Evolutionary conservation across 106 monocot species (phyloP), one percentile per base, ranked within the genome.

Genomic region (Dendrobium officinale): DNA sequence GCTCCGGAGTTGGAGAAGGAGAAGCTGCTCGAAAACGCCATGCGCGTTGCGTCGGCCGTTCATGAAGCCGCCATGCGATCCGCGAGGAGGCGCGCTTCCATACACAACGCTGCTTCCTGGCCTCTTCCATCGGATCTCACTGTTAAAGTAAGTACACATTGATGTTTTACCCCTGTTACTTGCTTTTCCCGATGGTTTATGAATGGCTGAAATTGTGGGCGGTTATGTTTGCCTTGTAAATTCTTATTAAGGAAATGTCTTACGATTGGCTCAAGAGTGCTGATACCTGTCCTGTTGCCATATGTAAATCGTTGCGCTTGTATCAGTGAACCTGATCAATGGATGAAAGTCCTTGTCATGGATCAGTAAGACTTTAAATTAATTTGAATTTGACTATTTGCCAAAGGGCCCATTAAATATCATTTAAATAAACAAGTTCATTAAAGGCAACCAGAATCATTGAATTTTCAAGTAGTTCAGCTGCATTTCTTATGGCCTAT

Each of bases 111-210:
- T 10, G 72, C 58, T 15, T 81, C 81, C 9, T 92, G 91, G 91
- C 85, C 87, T 42, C 81, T 92, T n/a, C 83, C 89, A 10, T 55
- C 76, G 9, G 91, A 92, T 87, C 85, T 92, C 81, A 92, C 89
- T 42, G 66, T 89, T 48, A 92, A 87, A 68, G 91, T 91, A 55
- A 24, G 27, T n/a, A 70, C 10, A 20, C n/a, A n/a, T n/a, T n/a
- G n/a, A 70, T 31, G 37, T 13, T 37, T 37, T 37, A 37, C 37
- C 70, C 70, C 11, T 70, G 18, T 37, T 37, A 70, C 70, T 70
- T 70, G 33, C 15, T 31, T 37, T 37, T 70, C 0, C 37, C 33
- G 37, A 70, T 70, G 9, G 43, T 74, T 42, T 29, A 37, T 37
- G 40, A 13, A 33, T 37, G 70, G 15, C 16, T 37, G 37, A 37